Base-by-base conservation (phyloP, 2,329 filamentous ascomycete genomes). In the Phoma sp. region DNA sequence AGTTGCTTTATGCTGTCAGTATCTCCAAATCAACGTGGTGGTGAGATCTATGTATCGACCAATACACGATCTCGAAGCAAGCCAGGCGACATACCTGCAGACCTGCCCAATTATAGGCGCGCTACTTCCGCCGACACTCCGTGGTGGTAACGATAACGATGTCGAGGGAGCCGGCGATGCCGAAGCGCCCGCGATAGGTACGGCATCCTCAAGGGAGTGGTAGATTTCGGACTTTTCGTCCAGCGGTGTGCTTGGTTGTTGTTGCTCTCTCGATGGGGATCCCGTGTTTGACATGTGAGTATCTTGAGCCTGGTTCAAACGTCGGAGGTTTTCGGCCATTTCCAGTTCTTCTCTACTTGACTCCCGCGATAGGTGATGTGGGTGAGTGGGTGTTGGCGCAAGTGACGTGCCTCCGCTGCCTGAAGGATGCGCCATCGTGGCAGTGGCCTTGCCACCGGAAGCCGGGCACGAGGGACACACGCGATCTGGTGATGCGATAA, bases 1-100 rank as follows among this genome's bases (percentile, higher is more conserved):
- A 99, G 76, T 99, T 99, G 73, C 95, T 99, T 61, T 47, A 57
- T 42, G 37, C 30, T 34, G 58, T 67, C 49, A 67, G 64, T 56
- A 43, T 45, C 39, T 48, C 21, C 43, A 20, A 49, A 53, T 53
- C 33, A 30, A 49, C 28, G 17, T 50, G 33, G 34, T 34, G 40
- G 29, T 15, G 21, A 26, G 23, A 28, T 42, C 33, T 45, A 32
- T 28, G 29, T 26, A 26, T 26, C 29, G 14, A 28, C 7, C 45
- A 18, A 36, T 25, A 25, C 20, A 11, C 11, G 14, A 17, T 18
- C 30, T 49, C 42, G 47, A 38, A 40, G 23, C 10, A 42, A 37
- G 36, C 46, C 28, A 49, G 23, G 34, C 9, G n/a, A 46, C 82
- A 68, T 77, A 90, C 88, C 88, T 91, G 85, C 88, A 91, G 38